Conservation (phyloP, 1,284 basidiomycete species). For the Melampsora americana region DNA sequence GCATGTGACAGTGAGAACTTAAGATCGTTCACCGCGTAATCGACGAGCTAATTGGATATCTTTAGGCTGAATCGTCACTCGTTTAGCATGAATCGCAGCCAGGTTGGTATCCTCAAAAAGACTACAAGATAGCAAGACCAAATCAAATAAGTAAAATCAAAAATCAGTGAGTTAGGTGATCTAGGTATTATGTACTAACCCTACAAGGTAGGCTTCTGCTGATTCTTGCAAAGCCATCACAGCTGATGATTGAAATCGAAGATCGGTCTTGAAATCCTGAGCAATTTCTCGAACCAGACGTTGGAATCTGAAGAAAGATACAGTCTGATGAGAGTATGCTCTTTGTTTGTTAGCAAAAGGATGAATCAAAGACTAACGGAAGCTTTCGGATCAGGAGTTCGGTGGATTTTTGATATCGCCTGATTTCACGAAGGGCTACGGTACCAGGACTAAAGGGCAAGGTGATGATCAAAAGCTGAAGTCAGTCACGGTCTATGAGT, state of each 20-base stretch:
- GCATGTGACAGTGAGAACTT: background rate
- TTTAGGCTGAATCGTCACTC: slow-evolving; percentile 95
- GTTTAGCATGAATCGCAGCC: slow-evolving; percentile 68
- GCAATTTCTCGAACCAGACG: slow-evolving; percentile 52
- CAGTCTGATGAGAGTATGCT: slow-evolving; percentile 68
- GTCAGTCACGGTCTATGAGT: slow-evolving; percentile 55
- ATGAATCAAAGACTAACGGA: slow-evolving; percentile 42
- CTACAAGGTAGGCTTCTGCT: slow-evolving; percentile 60
- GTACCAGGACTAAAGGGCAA: slow-evolving; percentile 59
- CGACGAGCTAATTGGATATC: slow-evolving; percentile 94
- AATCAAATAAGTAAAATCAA: background rate
- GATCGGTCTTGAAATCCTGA: slow-evolving; percentile 59
- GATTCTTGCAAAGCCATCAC: slow-evolving; percentile 75
- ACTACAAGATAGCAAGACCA: background rate
- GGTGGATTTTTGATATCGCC: slow-evolving; percentile 77
- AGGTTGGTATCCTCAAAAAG: slow-evolving; percentile 50
- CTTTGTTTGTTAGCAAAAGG: slow-evolving; percentile 56
- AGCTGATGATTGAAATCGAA: slow-evolving; percentile 71
- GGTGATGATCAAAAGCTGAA: background rate
- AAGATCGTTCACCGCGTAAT: slow-evolving; percentile 71
- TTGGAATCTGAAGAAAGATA: slow-evolving; percentile 62
- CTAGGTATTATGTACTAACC: background rate
- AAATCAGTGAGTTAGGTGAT: background rate
- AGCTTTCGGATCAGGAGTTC: slow-evolving; percentile 60
- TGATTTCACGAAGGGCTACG: slow-evolving; percentile 72